phyloP scores from a whole-genome alignment of 805 yeast species.

The Lipomyces oligophaga region DNA sequence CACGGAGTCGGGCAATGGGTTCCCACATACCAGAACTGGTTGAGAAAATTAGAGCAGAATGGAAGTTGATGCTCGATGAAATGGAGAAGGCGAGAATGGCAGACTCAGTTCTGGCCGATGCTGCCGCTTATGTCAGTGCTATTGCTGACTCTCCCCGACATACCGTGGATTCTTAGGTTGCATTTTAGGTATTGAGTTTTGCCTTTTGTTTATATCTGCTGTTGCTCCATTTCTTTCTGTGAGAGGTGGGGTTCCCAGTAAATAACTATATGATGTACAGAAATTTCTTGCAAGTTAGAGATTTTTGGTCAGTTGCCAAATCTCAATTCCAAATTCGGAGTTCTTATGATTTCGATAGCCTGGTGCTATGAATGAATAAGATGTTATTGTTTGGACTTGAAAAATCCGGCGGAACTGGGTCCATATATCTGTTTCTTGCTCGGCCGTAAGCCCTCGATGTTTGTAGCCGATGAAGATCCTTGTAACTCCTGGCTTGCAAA shows the following conservation, averaged over 20 bases:
- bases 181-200: too few species aligned
- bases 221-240: neutral
- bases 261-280: too few species aligned
- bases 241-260: too few species aligned
- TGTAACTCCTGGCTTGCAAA: conserved; percentile 11
- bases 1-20: conserved; percentile 65
- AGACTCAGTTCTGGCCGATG: conserved; percentile 10
- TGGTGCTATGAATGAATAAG: conserved; percentile 5
- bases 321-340: conserved; percentile 16
- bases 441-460: conserved; percentile 20
- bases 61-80: conserved; percentile 47
- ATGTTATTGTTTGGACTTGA: neutral
- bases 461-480: conserved; percentile 23
- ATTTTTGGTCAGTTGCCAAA: conserved; percentile 11
- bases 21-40: conserved; percentile 62
- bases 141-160: neutral
- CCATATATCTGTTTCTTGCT: too few species aligned
- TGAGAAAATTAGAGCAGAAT: conserved; percentile 61
- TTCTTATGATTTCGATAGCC: neutral
- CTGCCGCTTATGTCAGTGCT: conserved; percentile 1
- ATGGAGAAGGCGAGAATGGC: conserved; percentile 15
- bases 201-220: neutral
- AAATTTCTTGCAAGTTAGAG: neutral
- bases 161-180: too few species aligned
- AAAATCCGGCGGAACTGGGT: too few species aligned